Base-by-base conservation (phyloP, 495 filamentous ascomycete genomes). In the Hypoxylon lienhwacheense region DNA sequence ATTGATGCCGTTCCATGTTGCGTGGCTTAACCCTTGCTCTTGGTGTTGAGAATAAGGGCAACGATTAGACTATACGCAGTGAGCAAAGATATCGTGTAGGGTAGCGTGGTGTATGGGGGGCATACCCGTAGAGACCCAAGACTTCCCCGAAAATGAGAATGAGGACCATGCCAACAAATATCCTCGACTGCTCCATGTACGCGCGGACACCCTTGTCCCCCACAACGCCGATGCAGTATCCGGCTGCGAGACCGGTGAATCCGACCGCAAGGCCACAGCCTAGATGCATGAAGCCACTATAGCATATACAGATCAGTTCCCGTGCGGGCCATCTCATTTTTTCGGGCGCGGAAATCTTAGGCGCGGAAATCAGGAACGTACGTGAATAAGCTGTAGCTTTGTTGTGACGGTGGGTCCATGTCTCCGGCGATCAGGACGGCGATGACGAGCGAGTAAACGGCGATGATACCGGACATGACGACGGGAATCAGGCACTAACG, bases 401-500 rank as follows among this genome's bases (percentile, higher is more conserved):
- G 66, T 31, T 79, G 75, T 10, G 56, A 61, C 14, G 85, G 82
- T 6, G 90, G 88, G 5, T 73, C 75, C 66, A 97, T 80, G 61
- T 92, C 88, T 61, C 86, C 84, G 11, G 90, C 87, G 66, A 97
- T 97, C 24, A 99, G 80, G 63, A 99, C 93, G 12, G 92, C 84
- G 57, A 99, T 89, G 57, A 99, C 93, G 35, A 99, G 88, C 26
- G 91, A 85, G 74, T 99, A 99, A 58, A 99, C 95, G 26, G 93
- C 93, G 61, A 99, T 90, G 67, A 99, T 99, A 80, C 93, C 93
- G 66, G 93, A 95, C 93, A 99, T 99, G 76, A 99, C 89, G 57
- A 97, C 91, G 46, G 92, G 93, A 64, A 95, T 92, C 28, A 96
- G 78, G 37, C 88, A 95, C 90, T 91, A 58, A n/a, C 28, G 7